Conservation (phyloP, 2,329 filamentous ascomycete species). For the Fulvia fulva region DNA sequence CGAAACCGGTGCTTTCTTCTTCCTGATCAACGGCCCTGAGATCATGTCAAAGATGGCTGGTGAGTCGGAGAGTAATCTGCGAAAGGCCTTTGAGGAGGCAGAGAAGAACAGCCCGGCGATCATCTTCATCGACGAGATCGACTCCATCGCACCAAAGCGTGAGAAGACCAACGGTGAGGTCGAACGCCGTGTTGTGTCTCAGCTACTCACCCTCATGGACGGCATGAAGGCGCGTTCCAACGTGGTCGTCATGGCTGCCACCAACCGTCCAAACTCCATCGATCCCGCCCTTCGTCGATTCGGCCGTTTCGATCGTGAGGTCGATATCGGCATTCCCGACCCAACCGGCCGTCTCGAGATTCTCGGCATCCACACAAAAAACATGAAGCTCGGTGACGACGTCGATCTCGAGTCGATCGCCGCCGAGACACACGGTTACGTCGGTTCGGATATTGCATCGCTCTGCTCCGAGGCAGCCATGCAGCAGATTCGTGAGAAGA, state of each 20-base stretch:
- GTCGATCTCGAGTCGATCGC: conserved; percentile 97
- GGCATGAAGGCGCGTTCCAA: conserved; percentile 99
- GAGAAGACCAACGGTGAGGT: conserved; percentile 99
- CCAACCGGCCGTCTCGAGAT: conserved; percentile 98
- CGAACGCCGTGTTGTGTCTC: conserved; percentile 95
- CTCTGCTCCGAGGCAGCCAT: conserved; percentile 98
- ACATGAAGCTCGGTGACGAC: conserved; percentile 98
- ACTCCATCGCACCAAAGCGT: conserved; percentile 98
- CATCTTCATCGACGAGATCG: conserved; percentile 99
- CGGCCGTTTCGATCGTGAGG: conserved; percentile 97
- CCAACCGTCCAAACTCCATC: conserved; percentile 97
- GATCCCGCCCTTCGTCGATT: conserved; percentile 96
- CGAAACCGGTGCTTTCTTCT: conserved; percentile 98
- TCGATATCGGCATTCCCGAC: conserved; percentile 97
- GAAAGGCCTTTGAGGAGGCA: conserved; percentile 98
- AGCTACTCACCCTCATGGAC: conserved; percentile 96
- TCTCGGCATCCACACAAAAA: conserved; percentile 99
- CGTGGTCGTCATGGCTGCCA: conserved; percentile 98
- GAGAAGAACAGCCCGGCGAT: conserved; percentile 99
- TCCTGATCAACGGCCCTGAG: conserved; percentile 97
- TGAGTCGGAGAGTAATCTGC: conserved; percentile 96
- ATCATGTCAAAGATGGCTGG: conserved; percentile 99
- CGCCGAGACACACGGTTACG: conserved; percentile 96
- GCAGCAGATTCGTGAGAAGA: conserved; percentile 99
- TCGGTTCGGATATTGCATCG: conserved; percentile 95